phyloP scores from a whole-genome alignment of 805 yeast species.

The Lipomyces starkeyi region DNA sequence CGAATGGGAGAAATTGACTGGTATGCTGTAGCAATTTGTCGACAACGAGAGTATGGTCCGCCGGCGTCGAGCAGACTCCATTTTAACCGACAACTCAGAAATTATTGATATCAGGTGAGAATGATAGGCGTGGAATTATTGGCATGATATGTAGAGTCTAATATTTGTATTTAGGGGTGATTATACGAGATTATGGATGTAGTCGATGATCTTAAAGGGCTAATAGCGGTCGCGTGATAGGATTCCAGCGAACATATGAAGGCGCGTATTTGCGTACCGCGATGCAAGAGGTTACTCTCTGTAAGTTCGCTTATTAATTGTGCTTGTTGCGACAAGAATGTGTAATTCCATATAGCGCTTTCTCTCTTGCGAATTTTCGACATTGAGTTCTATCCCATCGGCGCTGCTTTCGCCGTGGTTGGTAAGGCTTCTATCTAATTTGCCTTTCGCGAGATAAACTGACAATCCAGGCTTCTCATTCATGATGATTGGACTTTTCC shows the following conservation, averaged over 20 bases:
- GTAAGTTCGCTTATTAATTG: constrained; percentile 36
- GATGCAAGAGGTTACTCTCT: constrained; percentile 68
- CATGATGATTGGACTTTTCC: constrained; percentile 26
- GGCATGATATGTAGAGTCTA: constrained; percentile 22
- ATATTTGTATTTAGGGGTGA: not conserved
- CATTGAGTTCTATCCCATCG: constrained; percentile 38
- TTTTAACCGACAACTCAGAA: constrained; percentile 28
- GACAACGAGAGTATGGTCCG: constrained; percentile 23
- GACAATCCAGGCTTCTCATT: constrained; percentile 24
- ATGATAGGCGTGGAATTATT: not conserved
- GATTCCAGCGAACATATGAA: constrained; percentile 82
- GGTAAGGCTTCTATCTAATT: constrained; percentile 15
- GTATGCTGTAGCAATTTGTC: constrained; percentile 12
- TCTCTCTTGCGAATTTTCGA: constrained; percentile 35
- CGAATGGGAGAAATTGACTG: not conserved
- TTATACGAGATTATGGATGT: constrained; percentile 4
- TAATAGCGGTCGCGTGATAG: constrained; percentile 43
- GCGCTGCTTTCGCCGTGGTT: constrained; percentile 31
- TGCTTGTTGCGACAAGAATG: not conserved
- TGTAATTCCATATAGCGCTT: constrained; percentile 18
- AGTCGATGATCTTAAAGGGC: not conserved
- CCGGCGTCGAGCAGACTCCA: constrained; percentile 14
- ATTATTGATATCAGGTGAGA: constrained; percentile 36
- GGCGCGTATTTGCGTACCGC: constrained; percentile 83
- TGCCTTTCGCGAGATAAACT: not conserved